phyloP scores from a whole-genome alignment of 2,329 filamentous ascomycete genomes.

The Colletotrichum tropicicola region DNA sequence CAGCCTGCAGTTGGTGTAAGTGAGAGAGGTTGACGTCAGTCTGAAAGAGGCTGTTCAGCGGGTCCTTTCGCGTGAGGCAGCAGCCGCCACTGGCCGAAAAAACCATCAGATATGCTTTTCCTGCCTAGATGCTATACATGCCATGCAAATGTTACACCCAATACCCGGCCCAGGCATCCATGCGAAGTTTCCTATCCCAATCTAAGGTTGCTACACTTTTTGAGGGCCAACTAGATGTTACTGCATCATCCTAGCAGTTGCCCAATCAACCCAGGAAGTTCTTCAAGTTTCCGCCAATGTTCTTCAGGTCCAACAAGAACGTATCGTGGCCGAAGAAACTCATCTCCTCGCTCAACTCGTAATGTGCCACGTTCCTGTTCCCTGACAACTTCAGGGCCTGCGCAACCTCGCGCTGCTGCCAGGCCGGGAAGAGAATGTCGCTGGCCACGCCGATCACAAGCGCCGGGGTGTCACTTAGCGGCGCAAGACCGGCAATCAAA shows the following conservation, averaged over 20 bases:
- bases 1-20: not conserved
- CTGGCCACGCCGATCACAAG: constrained; percentile 94
- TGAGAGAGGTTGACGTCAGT: constrained; percentile 19
- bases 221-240: no score
- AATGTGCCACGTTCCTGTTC: constrained; percentile 83
- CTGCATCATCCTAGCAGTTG: not conserved
- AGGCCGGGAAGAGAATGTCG: constrained; percentile 96
- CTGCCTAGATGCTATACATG: not conserved
- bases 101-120: not conserved
- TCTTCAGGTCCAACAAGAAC: constrained; percentile 90
- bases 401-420: constrained; percentile 96
- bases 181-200: not conserved
- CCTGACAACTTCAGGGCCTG: constrained; percentile 81
- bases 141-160: not conserved
- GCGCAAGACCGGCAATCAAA: constrained; percentile 77
- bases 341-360: constrained; percentile 93
- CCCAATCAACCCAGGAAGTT: constrained; percentile 73
- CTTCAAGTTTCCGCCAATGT: constrained; percentile 86
- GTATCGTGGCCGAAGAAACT: constrained; percentile 97
- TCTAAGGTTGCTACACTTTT: no score
- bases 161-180: not conserved
- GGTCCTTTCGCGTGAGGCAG: not conserved
- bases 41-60: not conserved
- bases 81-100: not conserved
- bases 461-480: constrained; percentile 79